These are phyloP conservation scores for Bipolaris victoriae DNA, from an alignment of 2,329 filamentous ascomycete genomes.

Conservation along the genomic window DNA sequence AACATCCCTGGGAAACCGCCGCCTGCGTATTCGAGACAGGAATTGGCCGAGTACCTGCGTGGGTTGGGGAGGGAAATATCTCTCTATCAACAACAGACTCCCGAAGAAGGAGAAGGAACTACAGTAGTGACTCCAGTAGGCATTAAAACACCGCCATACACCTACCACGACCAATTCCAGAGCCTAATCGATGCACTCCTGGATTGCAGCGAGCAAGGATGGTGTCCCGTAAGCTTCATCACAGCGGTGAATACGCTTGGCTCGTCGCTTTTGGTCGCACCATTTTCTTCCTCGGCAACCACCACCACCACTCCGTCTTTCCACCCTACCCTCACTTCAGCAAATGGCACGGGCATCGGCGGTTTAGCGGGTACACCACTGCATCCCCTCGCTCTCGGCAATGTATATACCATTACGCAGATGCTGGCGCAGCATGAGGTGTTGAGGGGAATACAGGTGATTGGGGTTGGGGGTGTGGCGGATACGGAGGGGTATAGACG, in stretches of 20 bases:
- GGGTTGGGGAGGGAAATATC: conserved; percentile 51
- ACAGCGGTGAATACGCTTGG: conserved; percentile 79
- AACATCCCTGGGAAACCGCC: conserved; percentile 74
- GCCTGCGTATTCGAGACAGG: conserved; percentile 67
- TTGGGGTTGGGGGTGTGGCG: conserved; percentile 75
- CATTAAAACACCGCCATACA: conserved; percentile 79
- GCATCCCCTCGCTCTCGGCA: conserved; percentile 76
- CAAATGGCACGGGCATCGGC: conserved; percentile 64
- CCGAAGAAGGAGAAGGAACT: not conserved
- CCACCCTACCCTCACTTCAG: conserved; percentile 56
- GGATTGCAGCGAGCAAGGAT: conserved; percentile 28
- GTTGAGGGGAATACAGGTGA: conserved; percentile 64
- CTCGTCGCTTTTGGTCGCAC: conserved; percentile 64
- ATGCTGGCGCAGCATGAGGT: conserved; percentile 60
- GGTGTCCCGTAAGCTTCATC: conserved; percentile 66
- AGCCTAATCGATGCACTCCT: conserved; percentile 62
- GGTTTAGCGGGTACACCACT: conserved; percentile 75
- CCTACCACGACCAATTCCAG: conserved; percentile 69
- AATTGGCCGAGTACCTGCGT: conserved; percentile 63
- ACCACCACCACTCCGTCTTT: conserved; percentile 9
- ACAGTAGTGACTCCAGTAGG: conserved; percentile 57
- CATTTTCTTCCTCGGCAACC: conserved; percentile 5
- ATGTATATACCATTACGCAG: conserved; percentile 70
- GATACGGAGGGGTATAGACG: conserved; percentile 67
- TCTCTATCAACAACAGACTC: not conserved